Evolutionary conservation across 2,329 filamentous ascomycete genomes (phyloP), one percentile per base, ranked within the genome.

Genomic region (Aureobasidium sp.): DNA sequence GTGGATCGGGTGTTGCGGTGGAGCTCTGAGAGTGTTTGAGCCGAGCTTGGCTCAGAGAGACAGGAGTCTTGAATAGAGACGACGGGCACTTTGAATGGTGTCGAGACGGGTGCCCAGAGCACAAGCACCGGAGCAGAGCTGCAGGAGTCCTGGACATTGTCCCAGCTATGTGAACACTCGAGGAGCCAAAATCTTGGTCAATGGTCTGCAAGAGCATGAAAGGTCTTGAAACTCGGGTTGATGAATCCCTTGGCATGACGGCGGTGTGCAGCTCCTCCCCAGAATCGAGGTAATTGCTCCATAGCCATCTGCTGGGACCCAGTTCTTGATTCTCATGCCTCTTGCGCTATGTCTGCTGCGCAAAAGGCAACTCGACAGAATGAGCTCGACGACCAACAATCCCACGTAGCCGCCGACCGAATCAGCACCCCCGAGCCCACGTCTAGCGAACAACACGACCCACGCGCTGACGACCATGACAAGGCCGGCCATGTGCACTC

Each of bases 401-500:
- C 59, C 23, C 26, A 26, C 10, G 32, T 59, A 36, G 29, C 42
- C n/a, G 34, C 23, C 0, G 74, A 74, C 4, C 74, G 75, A 3
- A 76, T 75, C 79, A 20, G 3, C 20, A 48, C 42, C 29, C 78
- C 78, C 0, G 77, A 78, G 0, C 86, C 87, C 0, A 88, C 46
- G 6, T 27, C 46, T 27, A 17, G 7, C 26, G 7, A 17, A 0
- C 55, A 29, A 27, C 6, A 37, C 12, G 15, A 15, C 12, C 5
- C 32, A 27, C 36, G 13, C 44, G 57, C 39, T 46, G 37, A 50
- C 57, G 32, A 27, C 52, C 34, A 27, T n/a, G 53, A 36, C 53
- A 17, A 27, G 13, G 56, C 36, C 44, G 27, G 29, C 44, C 20
- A 50, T 42, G 46, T 34, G 17, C 29, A 17, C 20, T 29, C 34